Evolutionary conservation across 2,329 filamentous ascomycete genomes (phyloP), one percentile per base, ranked within the genome.

Genomic region (Ceratocystis harringtonii): DNA sequence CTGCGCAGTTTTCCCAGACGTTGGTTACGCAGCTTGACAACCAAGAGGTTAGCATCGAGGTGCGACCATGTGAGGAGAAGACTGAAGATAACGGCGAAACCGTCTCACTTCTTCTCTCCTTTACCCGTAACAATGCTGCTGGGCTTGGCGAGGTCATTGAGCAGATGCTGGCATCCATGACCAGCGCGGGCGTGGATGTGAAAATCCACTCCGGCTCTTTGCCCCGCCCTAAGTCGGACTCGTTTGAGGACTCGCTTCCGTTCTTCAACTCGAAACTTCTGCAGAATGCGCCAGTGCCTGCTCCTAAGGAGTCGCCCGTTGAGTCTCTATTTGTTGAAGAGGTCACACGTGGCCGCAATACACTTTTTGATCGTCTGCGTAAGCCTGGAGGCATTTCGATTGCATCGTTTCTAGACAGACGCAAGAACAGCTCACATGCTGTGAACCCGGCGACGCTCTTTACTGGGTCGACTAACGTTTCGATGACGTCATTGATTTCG

Each of bases 201-300:
- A 89, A 83, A 66, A 86, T 91, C 52, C 86, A 97, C 72, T 95
- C 95, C 75, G 94, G 94, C 63, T 87, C 90, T n/a, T 94, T 97
- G 69, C 91, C 92, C 22, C 88, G 94, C n/a, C 94, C 94, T 69
- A 96, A 97, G 78, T 97, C 94, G 0, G 94, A 99, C 75, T 96
- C 94, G 0, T 99, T 99, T 69, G 94, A 99, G 74, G 92, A 99
- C 71, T 95, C 92, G 6, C 81, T 97, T 63, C 92, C 92, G 66
- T 97, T 92, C 78, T 99, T 99, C 72, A 90, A 96, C 73, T 96
- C 92, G 1, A 97, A 96, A 78, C 82, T 99, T 58, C 83, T 99
- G 64, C 94, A 97, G 75, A 91, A 95, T 71, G 92, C 92, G 3
- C 91, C 92, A 44, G 83, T 88, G 3, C 84, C 89, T 1, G 81